Evolutionary conservation across 2,329 filamentous ascomycete genomes (phyloP), one percentile per base, ranked within the genome.

Genomic region (Calonectria pteridis): DNA sequence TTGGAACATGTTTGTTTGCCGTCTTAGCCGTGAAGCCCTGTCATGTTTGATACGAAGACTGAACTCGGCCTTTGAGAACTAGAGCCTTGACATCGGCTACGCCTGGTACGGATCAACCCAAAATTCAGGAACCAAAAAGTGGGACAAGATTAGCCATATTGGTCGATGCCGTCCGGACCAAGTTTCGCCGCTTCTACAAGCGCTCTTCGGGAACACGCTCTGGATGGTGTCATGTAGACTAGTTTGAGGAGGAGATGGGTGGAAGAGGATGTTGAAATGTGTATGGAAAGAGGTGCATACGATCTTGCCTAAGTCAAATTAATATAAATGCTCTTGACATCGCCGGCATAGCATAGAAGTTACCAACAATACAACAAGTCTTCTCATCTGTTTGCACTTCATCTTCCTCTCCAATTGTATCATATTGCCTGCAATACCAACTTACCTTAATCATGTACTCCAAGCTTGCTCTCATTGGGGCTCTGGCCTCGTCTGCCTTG

Each of bases 401-500:
- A 20, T 40, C 55, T 62, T 66, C 49, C 18, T 28, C 31, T 40
- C 26, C n/a, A 40, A 11, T 29, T 37, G 10, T 33, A 62, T 23
- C 59, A 3, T 16, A 63, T 33, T 31, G n/a, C 55, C 16, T 53
- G 40, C 33, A 50, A 53, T 6, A 35, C 14, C 40, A 16, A 18
- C 9, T 26, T 14, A n/a, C 18, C 4, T 43, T 46, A 65, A 67
- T 37, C 46, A 70, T 77, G 75, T 40, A 71, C 35, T 77, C 74
- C 23, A 71, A 76, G 37, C 40, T 82, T 10, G 18, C 82, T 51
- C 67, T 80, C n/a, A 76, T 84, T 67, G 74, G 80, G 55, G 79
- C 82, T 71, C 69, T 83, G 43, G 79, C 78, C 18, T 77, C 81
- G 28, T 76, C 77, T 4, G 75, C 69, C 11, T 58, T 81, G 20